phyloP scores from a whole-genome alignment of 768 basidiomycete species.

The Mycena haematopus region DNA sequence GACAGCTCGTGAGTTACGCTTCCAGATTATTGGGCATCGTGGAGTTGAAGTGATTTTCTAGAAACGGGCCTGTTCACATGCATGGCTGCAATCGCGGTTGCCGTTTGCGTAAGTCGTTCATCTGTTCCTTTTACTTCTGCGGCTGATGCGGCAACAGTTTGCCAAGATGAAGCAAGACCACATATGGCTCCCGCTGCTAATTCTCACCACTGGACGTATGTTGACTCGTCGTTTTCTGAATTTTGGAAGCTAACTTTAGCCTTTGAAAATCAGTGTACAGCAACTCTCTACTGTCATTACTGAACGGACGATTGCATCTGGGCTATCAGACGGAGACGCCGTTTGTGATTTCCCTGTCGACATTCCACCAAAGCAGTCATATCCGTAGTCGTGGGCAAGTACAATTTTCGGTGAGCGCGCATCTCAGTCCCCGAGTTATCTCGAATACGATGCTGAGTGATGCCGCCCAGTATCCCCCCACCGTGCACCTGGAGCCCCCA shows the following conservation, averaged over 20 bases:
- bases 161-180: slow-evolving; percentile 20
- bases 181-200: slow-evolving; percentile 25
- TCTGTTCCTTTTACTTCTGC: neutral
- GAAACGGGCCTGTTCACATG: slow-evolving; percentile 27
- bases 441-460: neutral
- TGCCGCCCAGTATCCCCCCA: slow-evolving; percentile 11
- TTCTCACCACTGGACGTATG: slow-evolving; percentile 25
- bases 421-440: neutral
- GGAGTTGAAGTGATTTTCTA: neutral
- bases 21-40: too few relatives aligned
- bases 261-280: slow-evolving; percentile 17
- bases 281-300: slow-evolving; percentile 27
- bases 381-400: slow-evolving; percentile 6
- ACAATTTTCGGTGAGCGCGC: slow-evolving; percentile 9
- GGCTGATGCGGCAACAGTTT: slow-evolving; percentile 13
- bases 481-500: slow-evolving; percentile 7
- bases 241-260: neutral
- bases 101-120: slow-evolving; percentile 7
- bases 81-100: slow-evolving; percentile 20
- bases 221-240: neutral
- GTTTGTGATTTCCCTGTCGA: slow-evolving; percentile 24
- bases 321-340: slow-evolving; percentile 22
- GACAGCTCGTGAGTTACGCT: slow-evolving; percentile 21
- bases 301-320: slow-evolving; percentile 27
- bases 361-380: slow-evolving; percentile 2